phyloP scores from a whole-genome alignment of 1,139 yeast genomes.

The Geotrichum carabidarum region DNA sequence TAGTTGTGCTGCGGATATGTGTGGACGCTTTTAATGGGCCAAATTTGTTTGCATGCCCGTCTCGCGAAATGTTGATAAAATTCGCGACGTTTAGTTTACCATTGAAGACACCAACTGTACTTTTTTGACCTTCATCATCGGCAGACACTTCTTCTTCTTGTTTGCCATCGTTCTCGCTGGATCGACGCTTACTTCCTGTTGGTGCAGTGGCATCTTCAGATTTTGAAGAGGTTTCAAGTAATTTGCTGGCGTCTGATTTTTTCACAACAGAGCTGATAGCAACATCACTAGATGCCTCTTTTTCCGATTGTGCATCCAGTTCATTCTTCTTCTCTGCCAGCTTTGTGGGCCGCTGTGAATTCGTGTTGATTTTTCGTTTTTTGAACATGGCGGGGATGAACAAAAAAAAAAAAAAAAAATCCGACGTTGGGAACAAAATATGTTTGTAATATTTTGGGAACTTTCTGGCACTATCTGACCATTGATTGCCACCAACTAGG shows the following conservation, averaged over 20 bases:
- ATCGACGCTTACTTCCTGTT: background rate
- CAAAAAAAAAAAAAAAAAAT: background rate
- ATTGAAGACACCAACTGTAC: slow-evolving; percentile 15
- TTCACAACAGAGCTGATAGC: background rate
- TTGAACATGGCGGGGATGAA: slow-evolving; percentile 10
- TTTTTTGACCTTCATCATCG: slow-evolving; percentile 7
- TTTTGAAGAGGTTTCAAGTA: background rate
- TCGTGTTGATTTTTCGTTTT: slow-evolving; percentile 11
- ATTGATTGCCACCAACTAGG: no score
- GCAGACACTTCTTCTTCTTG: background rate
- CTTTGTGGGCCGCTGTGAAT: slow-evolving; percentile 9
- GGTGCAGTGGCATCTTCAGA: background rate
- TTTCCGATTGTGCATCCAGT: background rate
- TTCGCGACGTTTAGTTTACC: slow-evolving; percentile 17
- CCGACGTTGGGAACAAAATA: no score
- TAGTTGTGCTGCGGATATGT: slow-evolving; percentile 62
- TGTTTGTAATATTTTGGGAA: no score
- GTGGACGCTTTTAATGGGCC: slow-evolving; percentile 46
- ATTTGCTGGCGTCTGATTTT: background rate
- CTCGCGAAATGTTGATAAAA: slow-evolving; percentile 6
- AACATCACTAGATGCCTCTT: background rate
- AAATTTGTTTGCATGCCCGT: slow-evolving; percentile 20
- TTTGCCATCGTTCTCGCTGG: background rate
- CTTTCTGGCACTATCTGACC: no score
- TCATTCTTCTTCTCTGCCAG: slow-evolving; percentile 8